Conservation (phyloP, 2,329 filamentous ascomycete genomes). For the Trichoderma sp. region DNA sequence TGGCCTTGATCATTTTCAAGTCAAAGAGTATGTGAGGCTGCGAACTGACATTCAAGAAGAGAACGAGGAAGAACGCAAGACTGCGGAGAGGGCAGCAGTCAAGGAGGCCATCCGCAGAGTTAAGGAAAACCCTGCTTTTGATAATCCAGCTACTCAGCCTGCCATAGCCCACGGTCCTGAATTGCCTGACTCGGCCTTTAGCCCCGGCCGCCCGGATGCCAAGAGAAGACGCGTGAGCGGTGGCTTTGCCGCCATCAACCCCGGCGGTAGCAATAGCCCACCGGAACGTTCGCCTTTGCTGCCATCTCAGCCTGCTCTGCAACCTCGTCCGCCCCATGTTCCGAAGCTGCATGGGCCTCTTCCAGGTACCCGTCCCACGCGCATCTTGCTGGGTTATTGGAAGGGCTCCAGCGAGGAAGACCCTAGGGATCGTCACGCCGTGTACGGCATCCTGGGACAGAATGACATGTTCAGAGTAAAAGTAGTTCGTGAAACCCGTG, state of each 20-base stretch:
- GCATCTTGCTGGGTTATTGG: slow-evolving; percentile 63
- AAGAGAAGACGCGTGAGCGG: slow-evolving; percentile 52
- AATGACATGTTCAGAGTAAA: slow-evolving; percentile 68
- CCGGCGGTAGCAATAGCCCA: slow-evolving; percentile 30
- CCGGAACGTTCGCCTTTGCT: slow-evolving; percentile 15
- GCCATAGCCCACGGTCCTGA: slow-evolving; percentile 54
- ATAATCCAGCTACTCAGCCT: slow-evolving; percentile 44
- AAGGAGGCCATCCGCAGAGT: slow-evolving; percentile 49
- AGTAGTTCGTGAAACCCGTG: slow-evolving; percentile 59
- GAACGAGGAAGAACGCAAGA: slow-evolving; percentile 41
- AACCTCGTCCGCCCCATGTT: slow-evolving; percentile 5
- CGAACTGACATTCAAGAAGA: slow-evolving; percentile 42
- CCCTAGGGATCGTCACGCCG: slow-evolving; percentile 57
- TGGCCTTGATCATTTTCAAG: slow-evolving; percentile 55
- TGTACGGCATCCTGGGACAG: slow-evolving; percentile 62
- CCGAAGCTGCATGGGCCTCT: slow-evolving; percentile 41
- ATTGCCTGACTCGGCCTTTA: slow-evolving; percentile 43
- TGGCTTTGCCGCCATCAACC: slow-evolving; percentile 37
- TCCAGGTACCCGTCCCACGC: slow-evolving; percentile 55
- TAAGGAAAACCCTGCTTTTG: slow-evolving; percentile 44
- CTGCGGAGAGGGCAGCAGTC: slow-evolving; percentile 46
- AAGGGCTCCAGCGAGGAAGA: slow-evolving; percentile 51
- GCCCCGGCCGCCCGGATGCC: slow-evolving; percentile 38
- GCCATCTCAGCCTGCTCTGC: slow-evolving; percentile 26
- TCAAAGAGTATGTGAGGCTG: slow-evolving; percentile 65